A percentile compares a stretch with the other conserved stretches of the same genome.
Conservation (phyloP, 331 rosid species). For the Saraca asoca region DNA sequence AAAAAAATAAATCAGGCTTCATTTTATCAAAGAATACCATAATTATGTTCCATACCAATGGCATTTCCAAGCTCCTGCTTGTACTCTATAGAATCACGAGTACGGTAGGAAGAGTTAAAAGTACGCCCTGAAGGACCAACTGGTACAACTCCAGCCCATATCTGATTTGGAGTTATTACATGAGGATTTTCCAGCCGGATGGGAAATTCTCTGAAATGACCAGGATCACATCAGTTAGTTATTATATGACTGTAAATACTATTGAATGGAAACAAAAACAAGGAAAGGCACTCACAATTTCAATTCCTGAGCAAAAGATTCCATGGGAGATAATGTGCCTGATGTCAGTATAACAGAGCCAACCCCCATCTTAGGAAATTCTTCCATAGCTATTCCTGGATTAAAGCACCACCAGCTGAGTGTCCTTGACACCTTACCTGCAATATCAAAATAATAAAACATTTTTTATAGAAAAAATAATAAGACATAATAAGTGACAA, state of each 20-base stretch:
- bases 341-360: slow-evolving; percentile 93
- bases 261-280: slow-evolving; percentile 30
- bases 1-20: slow-evolving; percentile 13
- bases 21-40: slow-evolving; percentile 25
- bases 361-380: slow-evolving; percentile 59
- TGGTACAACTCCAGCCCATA: slow-evolving; percentile 97
- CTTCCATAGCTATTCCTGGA: slow-evolving; percentile 97
- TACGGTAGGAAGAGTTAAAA: slow-evolving; percentile 87
- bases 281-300: slow-evolving; percentile 59
- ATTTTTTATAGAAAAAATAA: no score
- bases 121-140: slow-evolving; percentile 84
- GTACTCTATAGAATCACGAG: slow-evolving; percentile 77
- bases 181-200: slow-evolving; percentile 91
- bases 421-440: slow-evolving; percentile 82
- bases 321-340: slow-evolving; percentile 92
- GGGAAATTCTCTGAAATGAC: slow-evolving; percentile 76
- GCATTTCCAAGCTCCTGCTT: slow-evolving; percentile 96
- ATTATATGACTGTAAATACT: slow-evolving; percentile 27
- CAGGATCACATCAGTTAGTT: slow-evolving; percentile 36
- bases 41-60: slow-evolving; percentile 60
- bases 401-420: slow-evolving; percentile 99
- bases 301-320: slow-evolving; percentile 86
- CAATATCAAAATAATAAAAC: slow-evolving; percentile 26
- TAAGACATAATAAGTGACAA: slow-evolving; percentile 22
- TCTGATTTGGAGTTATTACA: slow-evolving; percentile 84